phyloP scores from a whole-genome alignment of 176 grass and related monocot genomes.

The Coix lacrymajobi region DNA sequence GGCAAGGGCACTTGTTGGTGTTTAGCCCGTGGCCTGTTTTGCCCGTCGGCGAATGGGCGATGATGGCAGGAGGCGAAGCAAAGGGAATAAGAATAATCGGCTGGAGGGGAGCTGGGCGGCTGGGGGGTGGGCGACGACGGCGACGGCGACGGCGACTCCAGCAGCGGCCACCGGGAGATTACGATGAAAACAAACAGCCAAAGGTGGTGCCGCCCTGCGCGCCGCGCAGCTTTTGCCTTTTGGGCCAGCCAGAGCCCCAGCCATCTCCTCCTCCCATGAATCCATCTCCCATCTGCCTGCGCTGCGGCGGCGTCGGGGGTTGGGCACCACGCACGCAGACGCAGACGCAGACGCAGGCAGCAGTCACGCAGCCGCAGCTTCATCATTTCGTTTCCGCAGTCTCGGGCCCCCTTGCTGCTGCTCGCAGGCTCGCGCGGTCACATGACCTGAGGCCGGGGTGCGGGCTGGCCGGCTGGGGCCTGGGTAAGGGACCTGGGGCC shows the following conservation, averaged over 20 bases:
- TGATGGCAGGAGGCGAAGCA: constrained; percentile 59
- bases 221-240: constrained; percentile 27
- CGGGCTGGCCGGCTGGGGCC: not conserved
- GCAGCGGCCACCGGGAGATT: not conserved
- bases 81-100: constrained; percentile 57
- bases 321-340: not conserved
- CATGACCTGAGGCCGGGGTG: constrained; percentile 24
- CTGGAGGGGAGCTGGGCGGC: no score
- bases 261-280: not conserved
- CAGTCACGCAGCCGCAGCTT: not conserved
- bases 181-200: not conserved
- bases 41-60: constrained; percentile 10
- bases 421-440: not conserved
- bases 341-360: not conserved
- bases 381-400: constrained; percentile 34
- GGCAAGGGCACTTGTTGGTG: constrained; percentile 18
- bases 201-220: not conserved
- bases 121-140: not conserved
- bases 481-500: no score
- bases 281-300: not conserved
- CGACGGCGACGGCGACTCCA: not conserved
- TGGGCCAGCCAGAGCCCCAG: not conserved
- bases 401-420: constrained; percentile 1
- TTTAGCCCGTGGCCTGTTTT: constrained; percentile 14
- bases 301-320: constrained; percentile 18